Percentiles rank a stretch among this genome's conserved stretches.
Evolutionary conservation across 352 stramenopile genomes (phyloP).

Genomic region (Pythium pyrilobum): DNA sequence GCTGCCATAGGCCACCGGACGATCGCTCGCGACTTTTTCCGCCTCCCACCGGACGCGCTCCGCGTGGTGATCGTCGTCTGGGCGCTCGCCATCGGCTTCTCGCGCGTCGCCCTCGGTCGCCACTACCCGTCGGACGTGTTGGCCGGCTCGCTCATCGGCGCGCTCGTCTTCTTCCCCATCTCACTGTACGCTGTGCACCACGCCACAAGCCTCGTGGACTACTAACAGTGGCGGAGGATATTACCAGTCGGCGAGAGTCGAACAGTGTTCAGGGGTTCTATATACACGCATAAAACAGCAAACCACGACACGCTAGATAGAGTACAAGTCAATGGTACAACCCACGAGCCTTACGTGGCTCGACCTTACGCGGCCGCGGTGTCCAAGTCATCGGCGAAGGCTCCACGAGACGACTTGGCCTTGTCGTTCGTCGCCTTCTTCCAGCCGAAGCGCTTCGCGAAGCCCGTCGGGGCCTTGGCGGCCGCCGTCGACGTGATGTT

Average conservation of each 20-base stretch:
- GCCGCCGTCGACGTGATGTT: constrained; percentile 30
- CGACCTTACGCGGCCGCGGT: constrained; percentile 7
- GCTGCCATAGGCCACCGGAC: constrained; percentile 25
- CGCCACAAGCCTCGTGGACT: constrained; percentile 1
- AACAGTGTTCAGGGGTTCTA: background rate
- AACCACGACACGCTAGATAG: background rate
- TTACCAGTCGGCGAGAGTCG: no score
- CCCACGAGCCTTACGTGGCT: constrained; percentile 4
- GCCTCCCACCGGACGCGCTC: constrained; percentile 30
- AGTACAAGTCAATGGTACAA: background rate
- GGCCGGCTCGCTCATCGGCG: constrained; percentile 53
- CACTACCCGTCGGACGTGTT: constrained; percentile 82
- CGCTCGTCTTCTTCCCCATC: constrained; percentile 34
- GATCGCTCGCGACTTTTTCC: constrained; percentile 49
- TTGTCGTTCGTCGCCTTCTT: constrained; percentile 27
- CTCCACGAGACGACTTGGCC: constrained; percentile 12
- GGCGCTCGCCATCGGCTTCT: constrained; percentile 71
- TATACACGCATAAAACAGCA: background rate
- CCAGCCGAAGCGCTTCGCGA: constrained; percentile 48
- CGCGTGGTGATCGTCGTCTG: constrained; percentile 45
- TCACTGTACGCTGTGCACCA: constrained; percentile 7
- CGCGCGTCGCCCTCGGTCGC: constrained; percentile 69
- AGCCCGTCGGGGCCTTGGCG: constrained; percentile 16
- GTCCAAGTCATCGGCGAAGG: constrained; percentile 16
- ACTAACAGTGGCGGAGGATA: no score